These are phyloP conservation scores for Lodderomyces pseudojiufengensis DNA, from an alignment of 1,139 yeast genomes.

Conservation along the genomic window DNA sequence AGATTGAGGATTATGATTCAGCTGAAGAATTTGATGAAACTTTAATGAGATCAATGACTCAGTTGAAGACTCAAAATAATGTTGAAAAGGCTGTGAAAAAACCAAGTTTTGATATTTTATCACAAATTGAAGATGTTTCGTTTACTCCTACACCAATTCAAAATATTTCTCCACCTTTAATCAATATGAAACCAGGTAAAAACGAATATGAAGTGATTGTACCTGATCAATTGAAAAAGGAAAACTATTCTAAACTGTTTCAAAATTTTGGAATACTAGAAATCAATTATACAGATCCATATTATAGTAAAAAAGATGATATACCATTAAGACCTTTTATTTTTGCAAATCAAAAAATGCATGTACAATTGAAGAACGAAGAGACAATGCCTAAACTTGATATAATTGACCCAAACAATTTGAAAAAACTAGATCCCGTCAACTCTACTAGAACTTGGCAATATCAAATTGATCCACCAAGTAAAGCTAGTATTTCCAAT, in stretches of 20 bases:
- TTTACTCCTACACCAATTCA: conserved; percentile 10
- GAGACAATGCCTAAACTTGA: conserved; percentile 13
- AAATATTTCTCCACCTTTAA: conserved; percentile 1
- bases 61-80: conserved; percentile 5
- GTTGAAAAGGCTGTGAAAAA: conserved; percentile 1
- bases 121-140: conserved; percentile 10
- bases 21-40: conserved; percentile 14
- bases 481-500: conserved; percentile 17
- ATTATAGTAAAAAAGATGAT: conserved; percentile 50
- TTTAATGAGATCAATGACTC: conserved; percentile 15
- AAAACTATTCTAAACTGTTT: conserved; percentile 31
- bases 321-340: conserved; percentile 52
- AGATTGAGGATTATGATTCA: conserved; percentile 1
- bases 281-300: conserved; percentile 60
- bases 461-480: conserved; percentile 30
- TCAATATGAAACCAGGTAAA: conserved; percentile 9
- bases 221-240: conserved; percentile 19
- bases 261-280: conserved; percentile 46
- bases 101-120: conserved; percentile 4
- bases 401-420: conserved; percentile 10
- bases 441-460: conserved; percentile 22
- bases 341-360: conserved; percentile 65
- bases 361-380: conserved; percentile 28
- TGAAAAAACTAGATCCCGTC: not conserved
- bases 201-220: conserved; percentile 18